Base-by-base conservation (phyloP, 805 yeast species). In the Metschnikowia henanensis region DNA sequence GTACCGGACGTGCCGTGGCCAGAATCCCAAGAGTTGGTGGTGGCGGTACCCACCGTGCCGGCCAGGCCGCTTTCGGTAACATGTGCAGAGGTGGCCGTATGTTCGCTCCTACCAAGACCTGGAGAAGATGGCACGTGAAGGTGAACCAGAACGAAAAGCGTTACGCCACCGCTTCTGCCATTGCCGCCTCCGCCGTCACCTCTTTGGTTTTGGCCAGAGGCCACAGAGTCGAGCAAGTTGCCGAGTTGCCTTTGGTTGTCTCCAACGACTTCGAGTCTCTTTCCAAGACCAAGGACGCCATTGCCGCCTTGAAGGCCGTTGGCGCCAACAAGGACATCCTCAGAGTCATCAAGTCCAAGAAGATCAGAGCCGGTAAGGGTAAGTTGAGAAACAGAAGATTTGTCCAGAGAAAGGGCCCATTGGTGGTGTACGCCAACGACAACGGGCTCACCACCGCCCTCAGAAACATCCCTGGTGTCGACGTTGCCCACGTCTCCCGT, bases 31-130 rank as follows among this genome's bases (percentile, higher is more conserved):
- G 99, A 85, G 98, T 94, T 73, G 97, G 97, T 80, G 99, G 99
- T 82, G 91, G 96, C 75, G 99, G 99, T 87, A 94, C 99, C 75
- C 97, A 90, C 95, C 91, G 99, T 81, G 81, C 98, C 60, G 99
- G 99, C 77, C 99, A 94, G 80, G 99, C 90, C 77, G 99, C 99
- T 74, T 94, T 94, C 84, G 99, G 99, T 86, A 94, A 94, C 94
- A 94, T 94, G 99, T 94, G 99, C 84, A 92, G 99, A 80, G 97
- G 97, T 77, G 99, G 99, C 83, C 96, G 99, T 80, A 94, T 94
- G 98, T 94, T 94, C 72, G 97, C 99, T 77, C 99, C 99, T 76
- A 94, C 99, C 78, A 94, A 94, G 85, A 91, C 96, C 78, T 94
- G 99, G 99, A 90, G 99, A 87, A 92, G 84, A 81, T 94, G 99